Conservation (phyloP, 2,329 filamentous ascomycete genomes). For the Massarina eburnea region DNA sequence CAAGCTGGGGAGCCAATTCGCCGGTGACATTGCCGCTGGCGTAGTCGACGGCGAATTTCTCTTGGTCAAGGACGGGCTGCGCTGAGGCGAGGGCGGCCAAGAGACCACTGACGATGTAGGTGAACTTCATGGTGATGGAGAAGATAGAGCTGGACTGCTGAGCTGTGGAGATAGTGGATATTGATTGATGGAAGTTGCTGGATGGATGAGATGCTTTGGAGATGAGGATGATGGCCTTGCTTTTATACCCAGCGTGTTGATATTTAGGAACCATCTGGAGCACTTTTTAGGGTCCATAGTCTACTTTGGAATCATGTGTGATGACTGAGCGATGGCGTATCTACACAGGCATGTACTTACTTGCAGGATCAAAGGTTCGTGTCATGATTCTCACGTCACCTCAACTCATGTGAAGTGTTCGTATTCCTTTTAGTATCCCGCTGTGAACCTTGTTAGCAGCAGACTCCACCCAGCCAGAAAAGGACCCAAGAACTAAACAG, state of each 20-base stretch:
- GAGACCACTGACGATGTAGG: background rate
- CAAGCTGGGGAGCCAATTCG: slow-evolving; percentile 1
- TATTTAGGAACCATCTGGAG: background rate
- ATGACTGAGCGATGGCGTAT: background rate
- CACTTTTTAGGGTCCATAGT: background rate
- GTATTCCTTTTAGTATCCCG: too few species aligned
- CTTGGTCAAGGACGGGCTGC: background rate
- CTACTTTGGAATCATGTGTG: background rate
- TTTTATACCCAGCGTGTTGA: background rate
- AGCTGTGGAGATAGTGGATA: background rate
- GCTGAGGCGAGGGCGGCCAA: slow-evolving; percentile 1
- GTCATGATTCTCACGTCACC: too few species aligned
- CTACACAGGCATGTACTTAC: too few species aligned
- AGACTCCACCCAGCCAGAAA: too few species aligned
- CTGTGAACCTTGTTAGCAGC: too few species aligned
- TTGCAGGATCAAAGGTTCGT: too few species aligned
- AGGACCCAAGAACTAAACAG: too few species aligned
- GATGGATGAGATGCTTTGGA: background rate
- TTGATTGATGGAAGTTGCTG: background rate
- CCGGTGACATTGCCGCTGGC: slow-evolving; percentile 3
- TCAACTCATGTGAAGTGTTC: too few species aligned
- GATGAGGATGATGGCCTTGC: background rate
- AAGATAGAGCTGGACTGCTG: background rate
- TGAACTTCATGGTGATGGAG: slow-evolving; percentile 3
- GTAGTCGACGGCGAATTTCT: background rate